phyloP scores from a whole-genome alignment of 345 rosid species.

The Salix caprea region DNA sequence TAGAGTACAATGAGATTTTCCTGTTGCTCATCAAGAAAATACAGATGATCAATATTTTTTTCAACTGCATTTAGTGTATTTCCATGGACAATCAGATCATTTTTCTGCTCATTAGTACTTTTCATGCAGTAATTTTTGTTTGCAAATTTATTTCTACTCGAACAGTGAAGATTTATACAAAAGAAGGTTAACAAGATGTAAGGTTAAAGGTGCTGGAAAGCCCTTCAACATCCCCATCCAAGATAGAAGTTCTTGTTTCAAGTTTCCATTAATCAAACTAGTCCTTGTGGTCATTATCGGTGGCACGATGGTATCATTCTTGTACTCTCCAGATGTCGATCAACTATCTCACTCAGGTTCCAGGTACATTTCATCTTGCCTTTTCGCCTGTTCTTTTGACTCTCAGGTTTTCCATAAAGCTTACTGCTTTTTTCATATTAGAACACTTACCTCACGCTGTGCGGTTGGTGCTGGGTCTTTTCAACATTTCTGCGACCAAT shows the following conservation, averaged over 20 bases:
- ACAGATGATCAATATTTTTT: neutral
- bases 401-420: neutral
- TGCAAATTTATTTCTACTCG: neutral
- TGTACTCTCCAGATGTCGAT: slow-evolving; percentile 20
- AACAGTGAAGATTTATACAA: slow-evolving; percentile 26
- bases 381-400: neutral
- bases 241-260: slow-evolving; percentile 17
- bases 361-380: slow-evolving; percentile 9
- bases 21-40: neutral
- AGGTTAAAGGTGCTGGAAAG: slow-evolving; percentile 24
- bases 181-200: slow-evolving; percentile 18
- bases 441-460: neutral
- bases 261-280: slow-evolving; percentile 9
- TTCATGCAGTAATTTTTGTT: neutral
- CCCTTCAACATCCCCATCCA: slow-evolving; percentile 14
- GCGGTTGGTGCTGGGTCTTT: neutral
- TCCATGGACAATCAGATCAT: neutral
- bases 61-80: neutral
- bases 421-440: too few species aligned
- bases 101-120: neutral
- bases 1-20: neutral
- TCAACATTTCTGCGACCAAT: neutral
- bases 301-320: slow-evolving; percentile 14
- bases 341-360: slow-evolving; percentile 19
- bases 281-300: slow-evolving; percentile 13